Base-by-base conservation (phyloP, 495 filamentous ascomycete species). In the Aspergillus panamensis region DNA sequence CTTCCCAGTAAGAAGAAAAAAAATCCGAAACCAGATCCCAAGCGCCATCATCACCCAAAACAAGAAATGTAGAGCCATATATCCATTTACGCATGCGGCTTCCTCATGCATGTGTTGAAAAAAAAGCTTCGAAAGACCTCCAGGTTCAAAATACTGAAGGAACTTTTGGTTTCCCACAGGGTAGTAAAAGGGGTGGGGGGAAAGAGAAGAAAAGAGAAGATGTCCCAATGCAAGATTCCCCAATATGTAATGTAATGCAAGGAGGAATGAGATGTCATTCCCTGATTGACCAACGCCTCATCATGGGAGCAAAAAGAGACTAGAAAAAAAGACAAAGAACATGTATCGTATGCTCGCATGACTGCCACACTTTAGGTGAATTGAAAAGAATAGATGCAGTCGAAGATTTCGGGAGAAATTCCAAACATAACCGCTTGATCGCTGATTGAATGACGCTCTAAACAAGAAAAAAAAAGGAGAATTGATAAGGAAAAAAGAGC, bases 381-480 rank as follows among this genome's bases (percentile, higher is more conserved):
- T 7, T 12, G 16, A 48, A 51, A 56, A 44, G 40, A 29, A 29
- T 25, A 45, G 49, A 61, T 61, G 59, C 49, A 42, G 49, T 51
- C 37, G 16, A 45, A 53, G 33, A 61, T 62, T 25, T 48, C 21
- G 60, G 50, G 40, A 20, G 48, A 52, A 40, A 35, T 25, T 35
- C 13, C 8, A 32, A 50, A 58, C 39, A 58, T 16, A 57, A 50
- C 53, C 53, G 57, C 53, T 54, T 48, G 58, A 48, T 60, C 53
- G 55, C 50, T 54, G 56, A 52, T 40, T 47, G 25, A 58, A 52
- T 45, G 44, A 47, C 50, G 40, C 56, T 52, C 48, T 29, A 31
- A 17, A 48, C 25, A 48, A 48, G 31, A 9, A 55, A 31, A 56
- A 47, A 48, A 57, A 63, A 16, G 54, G 53, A 20, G 55, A 37